Base-by-base conservation (phyloP, 371 early-diverging fungal genomes). In the Dipsacomyces acuminosporus region DNA sequence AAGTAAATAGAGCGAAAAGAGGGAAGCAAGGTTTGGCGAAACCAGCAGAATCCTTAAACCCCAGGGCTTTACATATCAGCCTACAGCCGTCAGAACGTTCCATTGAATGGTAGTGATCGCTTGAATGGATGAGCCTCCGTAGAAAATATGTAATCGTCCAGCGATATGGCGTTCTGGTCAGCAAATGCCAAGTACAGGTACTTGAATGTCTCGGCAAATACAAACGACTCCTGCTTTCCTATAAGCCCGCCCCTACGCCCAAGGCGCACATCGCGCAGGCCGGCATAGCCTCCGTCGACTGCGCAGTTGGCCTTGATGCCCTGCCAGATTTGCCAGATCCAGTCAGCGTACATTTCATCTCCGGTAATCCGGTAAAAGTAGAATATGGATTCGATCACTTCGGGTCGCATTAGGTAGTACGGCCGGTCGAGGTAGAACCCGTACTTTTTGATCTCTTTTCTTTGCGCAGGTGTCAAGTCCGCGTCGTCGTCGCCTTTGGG, bases 281-380 rank as follows among this genome's bases (percentile, higher is more conserved):
- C 85, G 3, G 86, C 80, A 72, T 85, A 94, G 1, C 95, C 94
- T 4, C 75, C 77, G 2, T 79, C 73, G 0, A 90, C 81, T 54
- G 80, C 85, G 61, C 82, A 76, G 73, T 87, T 80, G 61, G 82
- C 82, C 61, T 91, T 89, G 69, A 95, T 87, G 7, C 85, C 75
- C 71, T 86, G 75, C 72, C 91, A 90, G 47, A 93, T 90, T 30
- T 83, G 61, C 90, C 90, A 91, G 8, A 89, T 93, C 87, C 88
- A 86, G 53, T 91, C 84, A 21, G 92, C 85, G 59, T 73, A 70
- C 52, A 78, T 82, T 24, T 77, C 78, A 53, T 95, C 85, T 6
- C 89, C 88, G 13, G 96, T 94, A 30, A 89, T 75, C 33, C 93
- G 78, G 64, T 81, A 91, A 50, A 93, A 52, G 30, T 84, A 74